A percentile compares a stretch with the other conserved stretches of the same genome.
These are phyloP conservation scores for Exophiala lecanii-corni DNA, from an alignment of 2,329 filamentous ascomycete genomes.

Conservation along the genomic window DNA sequence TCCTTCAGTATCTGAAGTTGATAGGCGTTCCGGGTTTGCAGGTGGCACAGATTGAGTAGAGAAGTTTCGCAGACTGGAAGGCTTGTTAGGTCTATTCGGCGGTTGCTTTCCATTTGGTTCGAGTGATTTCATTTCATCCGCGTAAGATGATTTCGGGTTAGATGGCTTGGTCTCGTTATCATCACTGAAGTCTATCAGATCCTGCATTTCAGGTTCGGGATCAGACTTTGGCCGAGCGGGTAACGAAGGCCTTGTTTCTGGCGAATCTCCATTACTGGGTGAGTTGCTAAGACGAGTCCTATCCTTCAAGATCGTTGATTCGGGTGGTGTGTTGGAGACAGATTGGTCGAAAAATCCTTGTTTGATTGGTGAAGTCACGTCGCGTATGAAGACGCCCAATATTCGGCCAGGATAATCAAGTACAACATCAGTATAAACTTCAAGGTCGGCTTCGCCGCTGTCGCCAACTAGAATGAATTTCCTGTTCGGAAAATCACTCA, in stretches of 20 bases:
- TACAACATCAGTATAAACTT: slow-evolving; percentile 94
- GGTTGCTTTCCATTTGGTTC: slow-evolving; percentile 23
- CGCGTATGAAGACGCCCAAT: slow-evolving; percentile 84
- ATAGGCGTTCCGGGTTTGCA: slow-evolving; percentile 14
- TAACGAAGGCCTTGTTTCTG: slow-evolving; percentile 35
- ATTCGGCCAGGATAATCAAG: slow-evolving; percentile 77
- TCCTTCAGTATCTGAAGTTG: slow-evolving; percentile 14
- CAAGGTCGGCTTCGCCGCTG: slow-evolving; percentile 92
- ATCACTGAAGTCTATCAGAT: slow-evolving; percentile 39
- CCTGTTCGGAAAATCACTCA: slow-evolving; percentile 82
- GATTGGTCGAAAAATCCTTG: slow-evolving; percentile 74
- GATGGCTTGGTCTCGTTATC: slow-evolving; percentile 27
- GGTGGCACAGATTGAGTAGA: slow-evolving; percentile 22
- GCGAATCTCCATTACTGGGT: slow-evolving; percentile 21
- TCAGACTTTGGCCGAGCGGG: slow-evolving; percentile 33
- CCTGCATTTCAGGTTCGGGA: slow-evolving; percentile 23
- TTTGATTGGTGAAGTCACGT: slow-evolving; percentile 77
- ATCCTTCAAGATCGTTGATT: slow-evolving; percentile 11
- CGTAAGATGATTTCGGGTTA: slow-evolving; percentile 11
- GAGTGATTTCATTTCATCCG: slow-evolving; percentile 16
- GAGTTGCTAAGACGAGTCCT: slow-evolving; percentile 5
- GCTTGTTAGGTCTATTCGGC: slow-evolving; percentile 43
- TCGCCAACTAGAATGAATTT: slow-evolving; percentile 91
- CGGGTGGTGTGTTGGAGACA: slow-evolving; percentile 32
- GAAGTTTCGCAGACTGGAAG: slow-evolving; percentile 37